Conservation (phyloP, 768 basidiomycete genomes). For the Tephrocybe sp. region DNA sequence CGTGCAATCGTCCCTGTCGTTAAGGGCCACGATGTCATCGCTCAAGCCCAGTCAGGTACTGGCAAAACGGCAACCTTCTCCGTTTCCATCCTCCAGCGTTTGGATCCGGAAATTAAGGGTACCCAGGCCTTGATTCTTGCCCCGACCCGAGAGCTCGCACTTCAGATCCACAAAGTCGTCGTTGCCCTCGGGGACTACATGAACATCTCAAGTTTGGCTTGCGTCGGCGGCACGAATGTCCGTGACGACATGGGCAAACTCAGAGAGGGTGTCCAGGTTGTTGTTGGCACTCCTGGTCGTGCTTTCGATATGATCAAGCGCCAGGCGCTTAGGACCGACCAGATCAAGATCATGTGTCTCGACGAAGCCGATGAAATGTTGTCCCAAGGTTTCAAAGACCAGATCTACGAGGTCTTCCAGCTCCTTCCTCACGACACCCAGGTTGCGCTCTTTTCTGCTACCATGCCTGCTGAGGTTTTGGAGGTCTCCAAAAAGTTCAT, state of each 20-base stretch:
- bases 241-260: constrained; percentile 98
- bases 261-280: constrained; percentile 87
- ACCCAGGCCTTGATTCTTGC: constrained; percentile 99
- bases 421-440: constrained; percentile 95
- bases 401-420: constrained; percentile 99
- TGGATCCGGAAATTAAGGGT: constrained; percentile 57
- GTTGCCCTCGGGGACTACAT: constrained; percentile 95
- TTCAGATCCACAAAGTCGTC: constrained; percentile 98
- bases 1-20: constrained; percentile 98
- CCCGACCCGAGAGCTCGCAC: constrained; percentile 96
- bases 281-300: constrained; percentile 96
- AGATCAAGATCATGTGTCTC: constrained; percentile 93
- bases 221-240: constrained; percentile 97
- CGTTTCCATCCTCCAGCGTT: constrained; percentile 87
- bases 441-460: constrained; percentile 95
- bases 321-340: constrained; percentile 81
- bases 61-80: constrained; percentile 99
- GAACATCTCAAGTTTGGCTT: constrained; percentile 96
- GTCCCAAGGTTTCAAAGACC: constrained; percentile 98
- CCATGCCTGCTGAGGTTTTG: constrained; percentile 95
- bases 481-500: constrained; percentile 99
- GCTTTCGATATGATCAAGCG: constrained; percentile 99
- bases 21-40: constrained; percentile 98
- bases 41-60: constrained; percentile 98
- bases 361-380: constrained; percentile 99